These are phyloP conservation scores for Rhizophagus clarus DNA, from an alignment of 192 early-diverging fungal species.

Conservation along the genomic window DNA sequence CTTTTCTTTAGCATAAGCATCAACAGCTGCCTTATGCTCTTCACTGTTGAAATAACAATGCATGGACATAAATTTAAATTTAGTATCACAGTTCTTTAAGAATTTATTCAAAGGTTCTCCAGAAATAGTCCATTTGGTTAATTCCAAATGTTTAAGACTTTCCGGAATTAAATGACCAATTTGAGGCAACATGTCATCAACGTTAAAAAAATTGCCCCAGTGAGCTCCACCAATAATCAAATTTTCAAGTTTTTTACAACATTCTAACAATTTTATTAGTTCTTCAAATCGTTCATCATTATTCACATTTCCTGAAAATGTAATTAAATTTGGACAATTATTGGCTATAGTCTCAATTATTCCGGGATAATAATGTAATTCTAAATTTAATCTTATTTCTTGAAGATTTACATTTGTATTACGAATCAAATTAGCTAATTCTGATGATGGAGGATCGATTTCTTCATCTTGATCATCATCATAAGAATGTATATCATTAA, in stretches of 20 bases:
- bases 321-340: constrained; percentile 9
- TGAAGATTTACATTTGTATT: background rate
- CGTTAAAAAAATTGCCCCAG: background rate
- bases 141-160: background rate
- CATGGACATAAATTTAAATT: background rate
- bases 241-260: constrained; percentile 4
- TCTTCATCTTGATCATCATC: constrained; percentile 1
- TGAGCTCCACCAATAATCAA: constrained; percentile 6
- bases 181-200: constrained; percentile 9
- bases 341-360: background rate
- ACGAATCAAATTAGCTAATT: background rate
- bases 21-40: background rate
- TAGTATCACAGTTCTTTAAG: background rate
- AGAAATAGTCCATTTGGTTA: constrained; percentile 12
- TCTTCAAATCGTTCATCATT: constrained; percentile 7
- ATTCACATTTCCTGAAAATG: constrained; percentile 8
- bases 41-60: constrained; percentile 13
- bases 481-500: background rate
- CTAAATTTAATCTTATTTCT: constrained; percentile 18
- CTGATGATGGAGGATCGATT: background rate
- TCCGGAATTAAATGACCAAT: constrained; percentile 1
- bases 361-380: constrained; percentile 20
- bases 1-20: background rate
- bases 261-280: constrained; percentile 7
- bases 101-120: background rate